Evolutionary conservation across 1,139 yeast species (phyloP).

Genomic region (Yamadazyma conglobata): DNA sequence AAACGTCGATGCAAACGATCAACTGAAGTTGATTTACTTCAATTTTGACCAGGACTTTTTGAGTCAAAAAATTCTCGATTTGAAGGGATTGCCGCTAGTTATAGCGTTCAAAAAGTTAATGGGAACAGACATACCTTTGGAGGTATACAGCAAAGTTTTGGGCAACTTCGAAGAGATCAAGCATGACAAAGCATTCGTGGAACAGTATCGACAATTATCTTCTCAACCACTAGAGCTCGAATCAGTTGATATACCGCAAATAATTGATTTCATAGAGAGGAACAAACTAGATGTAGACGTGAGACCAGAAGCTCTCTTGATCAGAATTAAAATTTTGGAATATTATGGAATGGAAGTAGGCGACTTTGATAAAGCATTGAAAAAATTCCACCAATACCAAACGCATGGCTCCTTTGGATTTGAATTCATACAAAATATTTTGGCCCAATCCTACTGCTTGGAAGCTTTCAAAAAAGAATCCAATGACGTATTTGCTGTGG

Average conservation of each 20-base stretch:
- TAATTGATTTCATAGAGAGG: slow-evolving; percentile 19
- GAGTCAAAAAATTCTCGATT: slow-evolving; percentile 3
- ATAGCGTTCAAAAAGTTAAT: slow-evolving; percentile 11
- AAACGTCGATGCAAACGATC: slow-evolving; percentile 7
- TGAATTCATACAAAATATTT: slow-evolving; percentile 29
- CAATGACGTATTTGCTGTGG: slow-evolving; percentile 32
- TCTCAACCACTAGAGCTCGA: neutral
- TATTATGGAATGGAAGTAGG: slow-evolving; percentile 34
- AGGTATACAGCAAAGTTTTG: slow-evolving; percentile 11
- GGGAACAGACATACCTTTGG: slow-evolving; percentile 6
- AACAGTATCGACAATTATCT: slow-evolving; percentile 5
- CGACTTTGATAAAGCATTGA: slow-evolving; percentile 26
- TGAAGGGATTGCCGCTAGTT: slow-evolving; percentile 11
- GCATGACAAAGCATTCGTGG: slow-evolving; percentile 2
- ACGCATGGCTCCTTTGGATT: slow-evolving; percentile 33
- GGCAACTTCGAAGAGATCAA: slow-evolving; percentile 7
- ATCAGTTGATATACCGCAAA: slow-evolving; percentile 3
- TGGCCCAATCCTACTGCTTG: slow-evolving; percentile 33
- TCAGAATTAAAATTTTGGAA: slow-evolving; percentile 31
- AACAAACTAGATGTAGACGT: slow-evolving; percentile 24
- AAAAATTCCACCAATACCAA: slow-evolving; percentile 36
- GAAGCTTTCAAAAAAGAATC: slow-evolving; percentile 39
- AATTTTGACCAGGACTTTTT: slow-evolving; percentile 9
- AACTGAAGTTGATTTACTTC: slow-evolving; percentile 9
- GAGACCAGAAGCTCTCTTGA: slow-evolving; percentile 22